phyloP scores from a whole-genome alignment of 2,329 filamentous ascomycete species.

The Helotiales sp. region DNA sequence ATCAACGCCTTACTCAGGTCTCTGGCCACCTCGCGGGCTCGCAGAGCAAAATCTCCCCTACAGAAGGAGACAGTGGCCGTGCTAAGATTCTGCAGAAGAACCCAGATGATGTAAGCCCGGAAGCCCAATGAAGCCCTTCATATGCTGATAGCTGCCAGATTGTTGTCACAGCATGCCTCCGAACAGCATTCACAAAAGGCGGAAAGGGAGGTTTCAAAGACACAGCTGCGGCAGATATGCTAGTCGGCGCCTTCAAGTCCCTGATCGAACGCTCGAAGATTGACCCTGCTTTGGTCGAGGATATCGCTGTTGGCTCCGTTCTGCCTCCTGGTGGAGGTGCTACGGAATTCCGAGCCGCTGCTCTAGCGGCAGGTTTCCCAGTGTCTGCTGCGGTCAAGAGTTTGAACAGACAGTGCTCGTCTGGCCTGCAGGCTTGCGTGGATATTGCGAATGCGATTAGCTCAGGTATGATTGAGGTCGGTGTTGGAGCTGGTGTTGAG shows the following conservation, averaged over 20 bases:
- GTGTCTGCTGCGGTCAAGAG: conserved; percentile 82
- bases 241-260: conserved; percentile 81
- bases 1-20: conserved; percentile 53
- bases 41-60: conserved; percentile 38
- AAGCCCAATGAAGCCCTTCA: not conserved
- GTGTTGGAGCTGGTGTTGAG: conserved; percentile 93
- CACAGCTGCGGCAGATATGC: conserved; percentile 83
- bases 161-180: conserved; percentile 90
- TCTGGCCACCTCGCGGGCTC: conserved; percentile 62
- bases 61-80: conserved; percentile 33
- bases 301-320: conserved; percentile 90
- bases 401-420: conserved; percentile 93
- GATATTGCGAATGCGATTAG: conserved; percentile 94
- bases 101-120: conserved; percentile 64
- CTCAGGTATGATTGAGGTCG: conserved; percentile 91
- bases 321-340: conserved; percentile 92
- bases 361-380: conserved; percentile 89
- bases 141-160: conserved; percentile 56
- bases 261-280: conserved; percentile 86
- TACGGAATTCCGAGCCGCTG: conserved; percentile 94
- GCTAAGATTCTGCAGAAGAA: conserved; percentile 63
- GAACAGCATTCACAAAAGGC: conserved; percentile 90
- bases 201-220: conserved; percentile 97
- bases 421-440: conserved; percentile 87
- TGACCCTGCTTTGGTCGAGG: conserved; percentile 86